Conservation (phyloP, 768 basidiomycete genomes). For the Mrakia frigida region DNA sequence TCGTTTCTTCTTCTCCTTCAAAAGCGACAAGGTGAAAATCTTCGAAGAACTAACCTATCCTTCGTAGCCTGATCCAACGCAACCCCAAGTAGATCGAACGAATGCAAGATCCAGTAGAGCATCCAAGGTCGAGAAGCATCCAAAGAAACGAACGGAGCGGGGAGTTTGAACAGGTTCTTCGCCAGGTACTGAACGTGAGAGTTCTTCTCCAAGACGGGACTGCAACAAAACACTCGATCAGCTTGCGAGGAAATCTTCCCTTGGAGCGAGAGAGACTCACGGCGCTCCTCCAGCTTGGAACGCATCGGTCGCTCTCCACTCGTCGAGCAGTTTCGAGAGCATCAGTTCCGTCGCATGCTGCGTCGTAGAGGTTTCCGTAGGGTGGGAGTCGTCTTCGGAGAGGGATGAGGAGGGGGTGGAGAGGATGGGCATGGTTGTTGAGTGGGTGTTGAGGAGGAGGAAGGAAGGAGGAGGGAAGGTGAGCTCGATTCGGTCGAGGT, state of each 20-base stretch:
- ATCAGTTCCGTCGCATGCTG: background rate
- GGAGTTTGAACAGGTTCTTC: constrained; percentile 70
- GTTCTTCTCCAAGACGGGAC: constrained; percentile 52
- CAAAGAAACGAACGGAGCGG: constrained; percentile 68
- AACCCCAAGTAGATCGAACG: constrained; percentile 71
- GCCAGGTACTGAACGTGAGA: constrained; percentile 71
- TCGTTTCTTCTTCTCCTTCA: background rate
- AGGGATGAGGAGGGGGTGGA: background rate
- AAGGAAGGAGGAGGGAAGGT: background rate
- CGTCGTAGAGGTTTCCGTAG: background rate
- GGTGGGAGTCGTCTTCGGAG: background rate
- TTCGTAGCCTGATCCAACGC: constrained; percentile 70
- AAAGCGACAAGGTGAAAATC: no score
- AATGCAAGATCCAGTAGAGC: constrained; percentile 85
- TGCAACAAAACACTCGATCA: background rate
- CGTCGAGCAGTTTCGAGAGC: background rate
- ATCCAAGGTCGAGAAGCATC: constrained; percentile 96
- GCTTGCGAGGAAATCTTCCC: background rate
- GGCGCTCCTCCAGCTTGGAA: background rate
- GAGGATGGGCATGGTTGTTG: background rate
- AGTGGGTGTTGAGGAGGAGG: background rate
- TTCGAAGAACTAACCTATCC: constrained; percentile 53
- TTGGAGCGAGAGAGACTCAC: background rate
- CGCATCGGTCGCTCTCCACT: background rate
- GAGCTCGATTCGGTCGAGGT: background rate